phyloP scores from a whole-genome alignment of 306 rosid species.

The Alnus rubra region DNA sequence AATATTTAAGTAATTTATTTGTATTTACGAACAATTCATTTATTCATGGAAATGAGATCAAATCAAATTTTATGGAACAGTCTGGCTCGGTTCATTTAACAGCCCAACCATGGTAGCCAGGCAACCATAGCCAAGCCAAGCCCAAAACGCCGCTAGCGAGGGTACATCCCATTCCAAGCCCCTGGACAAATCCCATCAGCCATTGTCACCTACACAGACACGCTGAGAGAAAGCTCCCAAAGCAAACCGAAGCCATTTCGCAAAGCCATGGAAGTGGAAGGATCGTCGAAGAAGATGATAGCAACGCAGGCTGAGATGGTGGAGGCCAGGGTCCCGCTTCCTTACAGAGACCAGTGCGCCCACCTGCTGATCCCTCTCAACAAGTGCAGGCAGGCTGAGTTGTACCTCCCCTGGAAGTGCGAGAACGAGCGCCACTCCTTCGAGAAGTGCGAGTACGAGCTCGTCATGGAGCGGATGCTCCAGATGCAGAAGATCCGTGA shows the following conservation, averaged over 20 bases:
- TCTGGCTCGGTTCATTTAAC: no score
- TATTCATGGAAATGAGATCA: no score
- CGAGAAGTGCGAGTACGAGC: slow-evolving; percentile 94
- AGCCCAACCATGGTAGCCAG: no score
- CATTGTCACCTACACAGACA: background rate
- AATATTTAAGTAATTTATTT: no score
- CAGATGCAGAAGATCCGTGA: slow-evolving; percentile 92
- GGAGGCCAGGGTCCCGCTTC: slow-evolving; percentile 74
- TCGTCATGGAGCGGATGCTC: slow-evolving; percentile 94
- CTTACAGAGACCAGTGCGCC: slow-evolving; percentile 92
- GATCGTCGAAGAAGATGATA: slow-evolving; percentile 95
- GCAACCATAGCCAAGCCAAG: no score
- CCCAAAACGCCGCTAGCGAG: no score
- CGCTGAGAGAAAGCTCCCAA: background rate
- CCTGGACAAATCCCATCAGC: no score
- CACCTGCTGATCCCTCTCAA: slow-evolving; percentile 91
- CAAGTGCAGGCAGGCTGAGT: slow-evolving; percentile 83
- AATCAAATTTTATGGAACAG: no score
- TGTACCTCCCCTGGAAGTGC: slow-evolving; percentile 95
- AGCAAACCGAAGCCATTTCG: background rate
- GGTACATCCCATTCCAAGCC: no score
- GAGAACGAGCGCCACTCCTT: slow-evolving; percentile 75
- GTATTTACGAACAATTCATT: no score
- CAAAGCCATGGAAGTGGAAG: slow-evolving; percentile 54
- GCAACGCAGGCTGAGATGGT: slow-evolving; percentile 95